phyloP scores from a whole-genome alignment of 495 filamentous ascomycete species.

The Chaetomium cochliodes region DNA sequence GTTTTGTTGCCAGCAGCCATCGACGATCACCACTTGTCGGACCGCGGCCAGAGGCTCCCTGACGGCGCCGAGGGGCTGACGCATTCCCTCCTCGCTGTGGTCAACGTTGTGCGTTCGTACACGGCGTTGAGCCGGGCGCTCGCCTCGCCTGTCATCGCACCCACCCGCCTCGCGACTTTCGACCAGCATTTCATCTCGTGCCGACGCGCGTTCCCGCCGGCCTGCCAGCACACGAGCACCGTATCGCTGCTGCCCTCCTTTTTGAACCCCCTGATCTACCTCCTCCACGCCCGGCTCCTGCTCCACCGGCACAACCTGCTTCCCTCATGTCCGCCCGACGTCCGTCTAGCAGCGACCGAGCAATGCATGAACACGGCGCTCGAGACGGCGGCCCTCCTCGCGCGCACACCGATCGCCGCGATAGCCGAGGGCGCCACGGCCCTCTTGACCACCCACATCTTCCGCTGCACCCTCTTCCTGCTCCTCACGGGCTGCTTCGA shows the following conservation, averaged over 20 bases:
- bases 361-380: conserved; percentile 70
- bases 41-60: conserved; percentile 56
- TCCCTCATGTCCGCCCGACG: conserved; percentile 62
- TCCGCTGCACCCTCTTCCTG: conserved; percentile 82
- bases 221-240: conserved; percentile 63
- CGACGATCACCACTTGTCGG: conserved; percentile 77
- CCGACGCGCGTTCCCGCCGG: conserved; percentile 67
- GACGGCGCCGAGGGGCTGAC: conserved; percentile 51
- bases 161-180: conserved; percentile 70
- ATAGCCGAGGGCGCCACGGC: conserved; percentile 47
- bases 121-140: conserved; percentile 72
- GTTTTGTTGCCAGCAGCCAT: conserved; percentile 73
- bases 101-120: conserved; percentile 81
- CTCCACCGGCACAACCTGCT: conserved; percentile 91
- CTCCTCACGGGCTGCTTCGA: conserved; percentile 70
- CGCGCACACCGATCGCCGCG: conserved; percentile 53
- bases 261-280: conserved; percentile 68
- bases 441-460: conserved; percentile 76
- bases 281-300: conserved; percentile 79
- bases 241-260: conserved; percentile 69
- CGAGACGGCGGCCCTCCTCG: conserved; percentile 74
- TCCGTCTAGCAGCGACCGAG: conserved; percentile 68
- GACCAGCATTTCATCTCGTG: conserved; percentile 78
- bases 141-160: conserved; percentile 63
- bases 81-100: conserved; percentile 70